phyloP scores from a whole-genome alignment of 1,284 basidiomycete genomes.

The Leccinum griseonigrum region DNA sequence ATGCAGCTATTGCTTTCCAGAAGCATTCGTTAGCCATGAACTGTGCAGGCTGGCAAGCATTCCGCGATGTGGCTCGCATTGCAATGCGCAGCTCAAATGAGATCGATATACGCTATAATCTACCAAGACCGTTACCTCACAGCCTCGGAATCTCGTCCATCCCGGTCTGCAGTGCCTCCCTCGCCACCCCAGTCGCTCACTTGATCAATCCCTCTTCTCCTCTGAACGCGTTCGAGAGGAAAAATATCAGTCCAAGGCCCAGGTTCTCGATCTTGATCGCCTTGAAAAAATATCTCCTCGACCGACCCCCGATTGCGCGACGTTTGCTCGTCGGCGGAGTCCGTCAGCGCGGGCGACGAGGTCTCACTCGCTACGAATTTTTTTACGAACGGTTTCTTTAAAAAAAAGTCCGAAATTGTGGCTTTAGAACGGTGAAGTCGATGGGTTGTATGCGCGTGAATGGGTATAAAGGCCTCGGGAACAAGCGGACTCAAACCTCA shows the following conservation, averaged over 20 bases:
- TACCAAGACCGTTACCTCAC: slow-evolving; percentile 14
- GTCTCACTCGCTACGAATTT: slow-evolving; percentile 74
- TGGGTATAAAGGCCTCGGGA: neutral
- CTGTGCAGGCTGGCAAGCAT: neutral
- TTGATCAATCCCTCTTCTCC: slow-evolving; percentile 48
- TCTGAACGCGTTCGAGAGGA: slow-evolving; percentile 52
- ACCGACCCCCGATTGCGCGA: slow-evolving; percentile 55
- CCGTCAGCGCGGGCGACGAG: slow-evolving; percentile 56
- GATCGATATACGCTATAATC: neutral
- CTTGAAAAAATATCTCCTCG: slow-evolving; percentile 72
- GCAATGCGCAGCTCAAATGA: neutral
- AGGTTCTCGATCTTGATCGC: slow-evolving; percentile 58
- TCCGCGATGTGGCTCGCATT: neutral
- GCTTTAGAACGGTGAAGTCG: slow-evolving; percentile 75
- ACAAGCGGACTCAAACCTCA: slow-evolving; percentile 29
- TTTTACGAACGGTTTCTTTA: slow-evolving; percentile 59
- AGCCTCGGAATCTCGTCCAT: slow-evolving; percentile 51
- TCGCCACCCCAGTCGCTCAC: slow-evolving; percentile 65
- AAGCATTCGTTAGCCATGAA: neutral
- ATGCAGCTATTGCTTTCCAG: slow-evolving; percentile 43
- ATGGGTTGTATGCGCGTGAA: slow-evolving; percentile 57
- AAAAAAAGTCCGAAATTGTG: slow-evolving; percentile 65
- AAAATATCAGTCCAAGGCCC: slow-evolving; percentile 68
- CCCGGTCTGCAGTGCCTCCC: slow-evolving; percentile 63
- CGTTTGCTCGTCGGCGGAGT: slow-evolving; percentile 37